Percentiles rank a stretch among this genome's conserved stretches.
phyloP scores from a whole-genome alignment of 2,329 filamentous ascomycete genomes.

The Apiospora pterosperma region DNA sequence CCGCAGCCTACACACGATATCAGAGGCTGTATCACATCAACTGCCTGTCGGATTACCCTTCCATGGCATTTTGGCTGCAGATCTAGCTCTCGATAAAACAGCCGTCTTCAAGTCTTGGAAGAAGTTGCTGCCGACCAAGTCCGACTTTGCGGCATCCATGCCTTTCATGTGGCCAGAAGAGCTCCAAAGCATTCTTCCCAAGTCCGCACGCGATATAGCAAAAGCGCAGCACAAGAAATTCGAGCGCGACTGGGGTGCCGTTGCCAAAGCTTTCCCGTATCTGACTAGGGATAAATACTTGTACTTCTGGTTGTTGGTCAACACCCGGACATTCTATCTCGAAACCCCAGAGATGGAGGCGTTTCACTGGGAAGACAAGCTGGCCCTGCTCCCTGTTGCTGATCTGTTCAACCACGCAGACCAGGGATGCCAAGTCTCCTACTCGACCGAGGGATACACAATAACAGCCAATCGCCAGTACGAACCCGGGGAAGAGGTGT shows the following conservation, averaged over 20 bases:
- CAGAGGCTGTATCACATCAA: not conserved
- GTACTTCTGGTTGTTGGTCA: slow-evolving; percentile 59
- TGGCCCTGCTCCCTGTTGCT: slow-evolving; percentile 8
- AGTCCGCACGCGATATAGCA: not conserved
- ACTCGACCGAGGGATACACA: not conserved
- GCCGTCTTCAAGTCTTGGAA: not conserved
- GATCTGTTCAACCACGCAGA: slow-evolving; percentile 10
- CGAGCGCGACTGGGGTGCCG: not conserved
- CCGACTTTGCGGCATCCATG: slow-evolving; percentile 6
- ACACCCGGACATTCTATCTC: slow-evolving; percentile 59
- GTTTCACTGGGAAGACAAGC: slow-evolving; percentile 13
- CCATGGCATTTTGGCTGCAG: slow-evolving; percentile 7
- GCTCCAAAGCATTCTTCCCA: slow-evolving; percentile 4
- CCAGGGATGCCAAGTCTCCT: slow-evolving; percentile 6
- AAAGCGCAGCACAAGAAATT: slow-evolving; percentile 21
- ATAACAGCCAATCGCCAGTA: slow-evolving; percentile 6
- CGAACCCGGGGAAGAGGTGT: slow-evolving; percentile 37
- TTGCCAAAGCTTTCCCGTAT: not conserved
- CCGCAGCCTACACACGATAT: slow-evolving; percentile 1
- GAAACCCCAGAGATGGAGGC: slow-evolving; percentile 35
- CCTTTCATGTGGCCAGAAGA: slow-evolving; percentile 3
- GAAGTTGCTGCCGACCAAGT: not conserved
- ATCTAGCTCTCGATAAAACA: slow-evolving; percentile 1
- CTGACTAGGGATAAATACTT: slow-evolving; percentile 30
- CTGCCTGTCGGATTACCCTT: not conserved